Evolutionary conservation across 371 early-diverging fungal species (phyloP).

Genomic region (Mortierella sp.): DNA sequence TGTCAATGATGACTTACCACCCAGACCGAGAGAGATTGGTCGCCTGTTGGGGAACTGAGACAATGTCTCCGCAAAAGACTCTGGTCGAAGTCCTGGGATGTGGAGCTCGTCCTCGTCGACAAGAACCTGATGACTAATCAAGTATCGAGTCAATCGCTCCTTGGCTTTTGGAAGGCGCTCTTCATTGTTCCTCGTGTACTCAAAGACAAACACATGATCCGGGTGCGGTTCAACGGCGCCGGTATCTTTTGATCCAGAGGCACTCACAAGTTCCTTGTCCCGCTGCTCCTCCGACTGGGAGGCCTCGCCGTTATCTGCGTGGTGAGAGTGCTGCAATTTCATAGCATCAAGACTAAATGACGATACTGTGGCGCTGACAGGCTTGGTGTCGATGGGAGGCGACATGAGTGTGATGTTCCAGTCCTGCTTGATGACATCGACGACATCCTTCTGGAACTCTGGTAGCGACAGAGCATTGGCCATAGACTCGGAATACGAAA

Average conservation of each 20-base stretch:
- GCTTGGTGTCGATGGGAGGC: constrained; percentile 16
- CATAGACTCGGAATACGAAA: constrained; percentile 29
- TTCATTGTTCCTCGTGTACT: constrained; percentile 54
- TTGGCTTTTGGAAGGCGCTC: constrained; percentile 57
- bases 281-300: neutral
- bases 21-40: constrained; percentile 10
- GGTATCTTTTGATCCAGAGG: neutral
- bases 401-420: constrained; percentile 44
- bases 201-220: constrained; percentile 49
- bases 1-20: constrained; percentile 11
- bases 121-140: constrained; percentile 58
- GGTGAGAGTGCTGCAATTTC: neutral
- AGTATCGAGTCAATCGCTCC: constrained; percentile 57
- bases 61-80: constrained; percentile 36
- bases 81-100: constrained; percentile 33
- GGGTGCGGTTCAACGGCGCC: neutral
- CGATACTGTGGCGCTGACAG: neutral
- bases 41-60: constrained; percentile 29
- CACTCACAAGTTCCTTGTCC: neutral
- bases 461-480: constrained; percentile 12
- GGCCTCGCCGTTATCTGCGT: neutral
- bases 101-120: constrained; percentile 37
- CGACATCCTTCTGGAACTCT: constrained; percentile 44
- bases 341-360: neutral
- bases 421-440: constrained; percentile 35